Conservation (phyloP, 192 early-diverging fungal genomes). For the Mortierella alpina region DNA sequence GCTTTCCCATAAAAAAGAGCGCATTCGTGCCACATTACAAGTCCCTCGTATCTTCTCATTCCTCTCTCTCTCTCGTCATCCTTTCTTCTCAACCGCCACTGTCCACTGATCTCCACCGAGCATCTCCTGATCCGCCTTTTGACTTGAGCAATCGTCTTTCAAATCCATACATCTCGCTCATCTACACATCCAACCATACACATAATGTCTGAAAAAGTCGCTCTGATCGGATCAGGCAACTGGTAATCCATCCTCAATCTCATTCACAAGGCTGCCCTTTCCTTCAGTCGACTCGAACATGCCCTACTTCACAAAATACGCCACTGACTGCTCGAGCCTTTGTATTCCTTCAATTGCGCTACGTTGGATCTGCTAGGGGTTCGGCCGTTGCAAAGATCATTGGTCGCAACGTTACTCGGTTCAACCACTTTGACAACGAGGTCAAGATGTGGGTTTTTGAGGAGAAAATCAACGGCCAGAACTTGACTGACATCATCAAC, state of each 20-base stretch:
- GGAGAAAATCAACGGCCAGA: conserved; percentile 84
- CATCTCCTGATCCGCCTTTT: background rate
- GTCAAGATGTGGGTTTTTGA: conserved; percentile 98
- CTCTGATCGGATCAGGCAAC: conserved; percentile 95
- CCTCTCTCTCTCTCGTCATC: background rate
- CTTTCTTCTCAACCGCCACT: too few species aligned
- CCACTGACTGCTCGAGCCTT: conserved; percentile 1
- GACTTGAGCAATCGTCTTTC: background rate
- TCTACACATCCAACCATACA: background rate
- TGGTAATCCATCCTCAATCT: conserved; percentile 69
- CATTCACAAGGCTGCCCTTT: background rate
- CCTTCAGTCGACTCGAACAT: background rate
- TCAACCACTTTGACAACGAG: conserved; percentile 77
- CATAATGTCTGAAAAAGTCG: conserved; percentile 76
- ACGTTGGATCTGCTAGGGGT: conserved; percentile 72
- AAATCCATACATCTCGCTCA: background rate
- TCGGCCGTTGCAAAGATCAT: conserved; percentile 93
- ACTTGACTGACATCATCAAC: conserved; percentile 96
- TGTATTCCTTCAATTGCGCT: background rate
- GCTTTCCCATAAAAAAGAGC: too few species aligned
- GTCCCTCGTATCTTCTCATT: background rate
- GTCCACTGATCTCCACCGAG: too few species aligned
- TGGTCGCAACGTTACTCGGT: conserved; percentile 77
- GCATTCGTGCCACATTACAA: too few species aligned
- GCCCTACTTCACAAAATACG: background rate